Evolutionary conservation across 164 flowering plant genomes (phyloP).

Genomic region (Umbilicus rupestris): DNA sequence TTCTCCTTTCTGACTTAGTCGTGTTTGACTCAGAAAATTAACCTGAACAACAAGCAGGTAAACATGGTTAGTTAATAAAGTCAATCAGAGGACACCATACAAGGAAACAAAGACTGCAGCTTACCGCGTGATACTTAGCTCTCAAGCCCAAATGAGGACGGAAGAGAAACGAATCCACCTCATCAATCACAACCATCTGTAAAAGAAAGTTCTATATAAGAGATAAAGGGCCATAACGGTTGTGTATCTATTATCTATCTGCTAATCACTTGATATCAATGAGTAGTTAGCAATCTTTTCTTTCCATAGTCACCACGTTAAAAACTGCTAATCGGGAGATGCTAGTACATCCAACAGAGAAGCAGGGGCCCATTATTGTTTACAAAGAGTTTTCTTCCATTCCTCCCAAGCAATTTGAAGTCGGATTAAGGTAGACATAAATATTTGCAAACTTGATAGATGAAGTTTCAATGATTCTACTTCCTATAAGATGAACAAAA

Average conservation of each 20-base stretch:
- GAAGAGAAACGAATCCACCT: slow-evolving; percentile 89
- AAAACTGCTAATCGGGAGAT: no score
- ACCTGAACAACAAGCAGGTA: slow-evolving; percentile 32
- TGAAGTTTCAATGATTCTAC: no score
- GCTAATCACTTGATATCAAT: no score
- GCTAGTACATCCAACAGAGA: not conserved
- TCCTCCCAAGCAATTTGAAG: not conserved
- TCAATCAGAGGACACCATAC: not conserved
- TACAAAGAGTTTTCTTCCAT: not conserved
- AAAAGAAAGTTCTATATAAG: slow-evolving; percentile 9
- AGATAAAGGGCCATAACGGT: not conserved
- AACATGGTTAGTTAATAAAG: not conserved
- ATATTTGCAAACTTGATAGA: no score
- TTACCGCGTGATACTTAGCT: slow-evolving; percentile 88
- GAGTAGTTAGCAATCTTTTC: no score
- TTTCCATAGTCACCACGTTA: no score
- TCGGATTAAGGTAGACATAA: no score
- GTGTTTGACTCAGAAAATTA: slow-evolving; percentile 78
- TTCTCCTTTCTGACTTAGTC: slow-evolving; percentile 66
- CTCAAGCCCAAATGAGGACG: slow-evolving; percentile 75
- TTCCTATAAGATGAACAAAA: no score
- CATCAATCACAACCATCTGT: slow-evolving; percentile 91
- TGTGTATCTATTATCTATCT: not conserved
- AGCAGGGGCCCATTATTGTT: not conserved
- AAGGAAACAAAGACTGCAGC: not conserved